Conservation (phyloP, 306 rosid genomes). For the Quercus aquifolioides region DNA sequence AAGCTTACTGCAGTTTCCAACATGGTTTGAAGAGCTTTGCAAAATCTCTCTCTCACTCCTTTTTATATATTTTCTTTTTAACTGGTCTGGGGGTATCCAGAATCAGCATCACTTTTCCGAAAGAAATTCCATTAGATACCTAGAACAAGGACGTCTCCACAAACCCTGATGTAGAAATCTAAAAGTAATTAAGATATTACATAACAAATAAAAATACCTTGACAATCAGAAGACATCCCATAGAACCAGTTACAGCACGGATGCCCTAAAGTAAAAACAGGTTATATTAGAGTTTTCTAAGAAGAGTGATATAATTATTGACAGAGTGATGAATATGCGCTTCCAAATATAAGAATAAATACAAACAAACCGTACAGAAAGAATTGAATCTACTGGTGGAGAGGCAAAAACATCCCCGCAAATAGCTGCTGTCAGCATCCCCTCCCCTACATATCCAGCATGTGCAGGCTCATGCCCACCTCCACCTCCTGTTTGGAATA, state of each 20-base stretch:
- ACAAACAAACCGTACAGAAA: slow-evolving; percentile 61
- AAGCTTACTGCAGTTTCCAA: slow-evolving; percentile 2
- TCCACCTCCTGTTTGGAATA: slow-evolving; percentile 77
- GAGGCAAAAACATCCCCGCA: slow-evolving; percentile 91
- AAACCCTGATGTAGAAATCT: slow-evolving; percentile 8
- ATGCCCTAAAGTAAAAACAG: slow-evolving; percentile 64
- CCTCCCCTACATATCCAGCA: slow-evolving; percentile 96
- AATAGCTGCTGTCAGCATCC: slow-evolving; percentile 96
- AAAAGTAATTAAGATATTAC: slow-evolving; percentile 19
- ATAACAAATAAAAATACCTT: slow-evolving; percentile 49
- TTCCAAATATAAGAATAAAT: slow-evolving; percentile 18
- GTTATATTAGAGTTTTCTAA: slow-evolving; percentile 28
- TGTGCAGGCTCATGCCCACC: slow-evolving; percentile 98
- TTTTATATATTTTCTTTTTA: neutral
- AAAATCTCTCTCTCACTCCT: neutral
- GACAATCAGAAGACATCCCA: slow-evolving; percentile 92
- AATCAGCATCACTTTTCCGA: neutral
- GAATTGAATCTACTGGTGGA: slow-evolving; percentile 87
- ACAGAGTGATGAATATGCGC: slow-evolving; percentile 9
- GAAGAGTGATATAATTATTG: slow-evolving; percentile 15
- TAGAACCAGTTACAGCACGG: slow-evolving; percentile 91
- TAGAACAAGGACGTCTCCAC: neutral
- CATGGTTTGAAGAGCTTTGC: slow-evolving; percentile 1
- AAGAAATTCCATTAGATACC: neutral
- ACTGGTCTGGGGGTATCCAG: neutral